Percentiles rank a stretch among this genome's conserved stretches.
phyloP scores from a whole-genome alignment of 768 basidiomycete genomes.

The Fistulinella prunicolor region DNA sequence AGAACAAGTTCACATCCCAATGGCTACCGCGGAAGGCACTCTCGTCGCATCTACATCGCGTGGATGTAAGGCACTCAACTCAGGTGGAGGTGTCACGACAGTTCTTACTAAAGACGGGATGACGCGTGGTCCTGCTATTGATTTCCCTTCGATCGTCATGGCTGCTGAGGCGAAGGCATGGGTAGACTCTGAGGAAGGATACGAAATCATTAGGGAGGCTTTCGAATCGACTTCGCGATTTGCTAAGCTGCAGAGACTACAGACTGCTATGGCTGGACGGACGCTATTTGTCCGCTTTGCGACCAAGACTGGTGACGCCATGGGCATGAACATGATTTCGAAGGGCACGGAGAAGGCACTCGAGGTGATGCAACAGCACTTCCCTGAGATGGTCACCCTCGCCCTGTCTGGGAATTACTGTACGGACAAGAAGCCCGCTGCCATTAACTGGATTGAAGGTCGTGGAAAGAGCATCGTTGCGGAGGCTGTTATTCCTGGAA shows the following conservation, averaged over 20 bases:
- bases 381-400: constrained; percentile 88
- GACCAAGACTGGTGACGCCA: constrained; percentile 94
- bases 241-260: constrained; percentile 79
- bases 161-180: constrained; percentile 86
- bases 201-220: constrained; percentile 68
- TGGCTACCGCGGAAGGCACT: constrained; percentile 99
- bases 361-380: constrained; percentile 69
- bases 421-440: constrained; percentile 99
- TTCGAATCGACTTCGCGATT: constrained; percentile 96
- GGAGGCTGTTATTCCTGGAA: constrained; percentile 89
- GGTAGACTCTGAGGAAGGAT: constrained; percentile 83
- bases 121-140: constrained; percentile 98
- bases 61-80: constrained; percentile 96
- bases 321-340: constrained; percentile 99
- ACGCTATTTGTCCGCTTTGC: constrained; percentile 93
- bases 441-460: constrained; percentile 99
- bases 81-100: constrained; percentile 92
- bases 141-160: constrained; percentile 78
- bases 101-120: constrained; percentile 91
- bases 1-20: constrained; percentile 81
- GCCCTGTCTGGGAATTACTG: constrained; percentile 97
- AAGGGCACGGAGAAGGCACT: constrained; percentile 97
- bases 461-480: constrained; percentile 97
- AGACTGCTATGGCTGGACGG: constrained; percentile 89
- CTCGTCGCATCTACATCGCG: constrained; percentile 96